A percentile compares a stretch with the other conserved stretches of the same genome.
Conservation (phyloP, 164 flowering plant species). For the Magnolia officinalis region DNA sequence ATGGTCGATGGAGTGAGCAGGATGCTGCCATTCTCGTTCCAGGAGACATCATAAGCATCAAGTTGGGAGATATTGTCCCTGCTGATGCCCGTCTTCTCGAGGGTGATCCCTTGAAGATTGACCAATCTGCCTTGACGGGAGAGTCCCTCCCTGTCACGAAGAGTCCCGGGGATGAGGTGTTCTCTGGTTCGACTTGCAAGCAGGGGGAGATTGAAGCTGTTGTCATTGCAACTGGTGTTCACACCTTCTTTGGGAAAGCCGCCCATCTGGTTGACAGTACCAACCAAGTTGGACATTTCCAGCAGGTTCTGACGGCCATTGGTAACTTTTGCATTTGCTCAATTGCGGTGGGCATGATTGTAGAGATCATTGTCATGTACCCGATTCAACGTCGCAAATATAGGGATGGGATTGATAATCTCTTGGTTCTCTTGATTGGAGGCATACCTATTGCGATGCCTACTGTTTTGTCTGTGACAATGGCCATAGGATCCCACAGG, state of each 20-base stretch:
- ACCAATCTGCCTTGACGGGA: slow-evolving; percentile 79
- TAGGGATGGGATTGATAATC: slow-evolving; percentile 73
- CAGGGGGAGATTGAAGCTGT: slow-evolving; percentile 81
- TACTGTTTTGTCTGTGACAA: slow-evolving; percentile 76
- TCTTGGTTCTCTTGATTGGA: slow-evolving; percentile 78
- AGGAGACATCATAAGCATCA: slow-evolving; percentile 72
- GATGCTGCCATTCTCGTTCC: slow-evolving; percentile 78
- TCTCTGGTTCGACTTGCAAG: slow-evolving; percentile 80
- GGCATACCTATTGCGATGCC: slow-evolving; percentile 91
- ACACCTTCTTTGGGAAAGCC: slow-evolving; percentile 82
- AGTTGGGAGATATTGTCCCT: slow-evolving; percentile 72
- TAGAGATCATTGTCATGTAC: slow-evolving; percentile 72
- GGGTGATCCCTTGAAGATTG: slow-evolving; percentile 77
- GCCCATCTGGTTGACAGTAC: slow-evolving; percentile 84
- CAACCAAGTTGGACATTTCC: slow-evolving; percentile 79
- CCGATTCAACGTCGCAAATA: slow-evolving; percentile 63
- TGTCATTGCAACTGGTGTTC: slow-evolving; percentile 81
- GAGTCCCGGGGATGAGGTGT: slow-evolving; percentile 71
- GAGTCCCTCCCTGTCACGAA: slow-evolving; percentile 79
- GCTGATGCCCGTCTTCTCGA: slow-evolving; percentile 88
- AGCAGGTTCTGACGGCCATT: slow-evolving; percentile 73
- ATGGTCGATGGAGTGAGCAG: slow-evolving; percentile 76
- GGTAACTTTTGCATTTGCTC: slow-evolving; percentile 83
- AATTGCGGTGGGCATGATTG: slow-evolving; percentile 55
- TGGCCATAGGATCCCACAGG: slow-evolving; percentile 87